A percentile compares a stretch with the other conserved stretches of the same genome.
Conservation (phyloP, 2,329 filamentous ascomycete species). For the Aschersonia sp. region DNA sequence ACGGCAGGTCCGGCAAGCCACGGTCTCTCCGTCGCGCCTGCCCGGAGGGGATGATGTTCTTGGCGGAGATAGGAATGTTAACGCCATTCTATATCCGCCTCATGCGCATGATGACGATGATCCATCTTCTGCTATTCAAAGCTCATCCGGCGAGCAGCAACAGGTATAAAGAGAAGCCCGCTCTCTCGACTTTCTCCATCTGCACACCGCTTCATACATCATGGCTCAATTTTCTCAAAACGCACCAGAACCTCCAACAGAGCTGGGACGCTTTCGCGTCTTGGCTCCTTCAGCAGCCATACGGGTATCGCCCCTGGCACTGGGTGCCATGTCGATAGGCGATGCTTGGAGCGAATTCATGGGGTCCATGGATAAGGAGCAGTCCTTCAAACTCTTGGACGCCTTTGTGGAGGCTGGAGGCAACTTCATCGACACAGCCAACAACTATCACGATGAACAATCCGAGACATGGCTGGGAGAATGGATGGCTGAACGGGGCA, state of each 20-base stretch:
- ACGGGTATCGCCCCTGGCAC: conserved; percentile 31
- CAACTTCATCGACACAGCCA: conserved; percentile 55
- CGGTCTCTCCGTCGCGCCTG: too few species aligned
- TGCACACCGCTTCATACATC: too few species aligned
- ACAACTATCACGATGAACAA: conserved; percentile 42
- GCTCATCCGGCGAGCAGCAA: too few species aligned
- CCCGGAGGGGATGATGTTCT: too few species aligned
- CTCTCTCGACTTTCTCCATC: too few species aligned
- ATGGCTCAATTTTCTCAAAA: conserved; percentile 3
- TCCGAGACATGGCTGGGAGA: conserved; percentile 44
- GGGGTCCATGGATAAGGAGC: conserved; percentile 39
- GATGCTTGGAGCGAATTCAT: conserved; percentile 27
- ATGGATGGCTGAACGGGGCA: conserved; percentile 34
- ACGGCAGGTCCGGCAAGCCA: too few species aligned
- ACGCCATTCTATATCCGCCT: too few species aligned
- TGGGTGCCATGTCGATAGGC: conserved; percentile 40
- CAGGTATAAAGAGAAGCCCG: too few species aligned
- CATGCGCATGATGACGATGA: too few species aligned
- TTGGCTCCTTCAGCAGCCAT: conserved; percentile 29
- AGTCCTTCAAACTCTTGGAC: conserved; percentile 42
- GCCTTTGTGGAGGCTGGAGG: conserved; percentile 41
- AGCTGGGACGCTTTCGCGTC: conserved; percentile 36
- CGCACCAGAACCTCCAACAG: conserved; percentile 26
- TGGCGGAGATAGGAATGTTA: too few species aligned
- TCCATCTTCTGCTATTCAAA: too few species aligned